Evolutionary conservation across 768 basidiomycete genomes (phyloP).

Genomic region (Leccinum aurantiacum): DNA sequence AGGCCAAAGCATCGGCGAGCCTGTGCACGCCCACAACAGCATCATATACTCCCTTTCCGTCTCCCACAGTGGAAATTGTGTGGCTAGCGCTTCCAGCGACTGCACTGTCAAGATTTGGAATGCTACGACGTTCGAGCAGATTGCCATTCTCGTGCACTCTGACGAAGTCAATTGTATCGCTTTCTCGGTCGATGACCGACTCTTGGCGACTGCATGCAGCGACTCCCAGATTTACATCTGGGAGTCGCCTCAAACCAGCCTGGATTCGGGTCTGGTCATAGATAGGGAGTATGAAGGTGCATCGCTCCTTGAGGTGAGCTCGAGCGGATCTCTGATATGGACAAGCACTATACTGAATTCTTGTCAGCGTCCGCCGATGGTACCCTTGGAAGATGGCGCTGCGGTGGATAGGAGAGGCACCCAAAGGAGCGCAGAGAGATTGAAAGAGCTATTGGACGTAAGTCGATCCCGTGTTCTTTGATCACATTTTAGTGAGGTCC

Average conservation of each 20-base stretch:
- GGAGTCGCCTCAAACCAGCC: conserved; percentile 30
- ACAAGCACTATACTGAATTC: conserved; percentile 4
- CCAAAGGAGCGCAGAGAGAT: conserved; percentile 7
- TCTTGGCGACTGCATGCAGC: conserved; percentile 33
- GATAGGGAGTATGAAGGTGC: conserved; percentile 22
- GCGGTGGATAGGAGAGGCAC: conserved; percentile 1
- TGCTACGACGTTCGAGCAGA: conserved; percentile 24
- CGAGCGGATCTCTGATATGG: not conserved
- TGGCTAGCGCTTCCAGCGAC: conserved; percentile 33
- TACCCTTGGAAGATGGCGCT: conserved; percentile 1
- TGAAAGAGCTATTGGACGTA: conserved; percentile 21
- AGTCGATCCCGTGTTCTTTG: conserved; percentile 3
- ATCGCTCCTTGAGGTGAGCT: conserved; percentile 28
- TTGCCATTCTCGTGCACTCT: conserved; percentile 23
- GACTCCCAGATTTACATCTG: conserved; percentile 32
- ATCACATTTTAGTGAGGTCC: not conserved
- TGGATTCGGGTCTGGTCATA: conserved; percentile 31
- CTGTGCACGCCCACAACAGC: conserved; percentile 23
- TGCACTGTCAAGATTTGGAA: conserved; percentile 33
- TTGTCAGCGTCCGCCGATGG: conserved; percentile 14
- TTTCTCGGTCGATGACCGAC: conserved; percentile 32
- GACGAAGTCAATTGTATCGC: conserved; percentile 30
- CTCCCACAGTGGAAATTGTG: conserved; percentile 27
- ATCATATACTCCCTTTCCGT: conserved; percentile 30
- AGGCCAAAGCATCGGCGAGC: conserved; percentile 22